A percentile compares a stretch with the other conserved stretches of the same genome.
phyloP scores from a whole-genome alignment of 441 rosid species.

The Croton laevigatus region DNA sequence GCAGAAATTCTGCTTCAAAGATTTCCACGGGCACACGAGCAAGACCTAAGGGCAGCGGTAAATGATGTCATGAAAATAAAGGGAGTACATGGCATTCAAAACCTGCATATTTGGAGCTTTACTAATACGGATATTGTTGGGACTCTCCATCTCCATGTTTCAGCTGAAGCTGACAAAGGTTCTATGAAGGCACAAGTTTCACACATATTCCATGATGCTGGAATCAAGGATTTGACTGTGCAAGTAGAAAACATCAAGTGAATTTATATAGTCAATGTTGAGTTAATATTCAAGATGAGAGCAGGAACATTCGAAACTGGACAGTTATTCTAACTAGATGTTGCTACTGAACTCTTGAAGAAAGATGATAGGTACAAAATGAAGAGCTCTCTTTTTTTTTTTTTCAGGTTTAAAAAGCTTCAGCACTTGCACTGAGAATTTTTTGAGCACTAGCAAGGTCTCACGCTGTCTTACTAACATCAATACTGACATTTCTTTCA shows the following conservation, averaged over 20 bases:
- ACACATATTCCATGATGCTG: slow-evolving; percentile 57
- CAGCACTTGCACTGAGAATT: neutral
- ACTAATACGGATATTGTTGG: slow-evolving; percentile 75
- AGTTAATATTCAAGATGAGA: slow-evolving; percentile 2
- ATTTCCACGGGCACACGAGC: slow-evolving; percentile 73
- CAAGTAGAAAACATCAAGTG: slow-evolving; percentile 57
- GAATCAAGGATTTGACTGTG: slow-evolving; percentile 79
- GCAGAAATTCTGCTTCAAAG: slow-evolving; percentile 85
- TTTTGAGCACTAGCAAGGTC: neutral
- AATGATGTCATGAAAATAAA: slow-evolving; percentile 47
- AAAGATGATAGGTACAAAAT: neutral
- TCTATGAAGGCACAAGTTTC: slow-evolving; percentile 54
- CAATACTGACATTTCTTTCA: neutral
- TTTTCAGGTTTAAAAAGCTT: neutral
- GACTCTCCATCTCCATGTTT: slow-evolving; percentile 67
- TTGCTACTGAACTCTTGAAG: neutral
- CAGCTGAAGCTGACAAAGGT: slow-evolving; percentile 54
- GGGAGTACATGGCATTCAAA: slow-evolving; percentile 64
- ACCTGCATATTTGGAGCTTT: slow-evolving; percentile 82
- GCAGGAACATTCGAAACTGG: slow-evolving; percentile 11
- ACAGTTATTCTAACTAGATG: neutral
- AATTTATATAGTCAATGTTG: slow-evolving; percentile 8
- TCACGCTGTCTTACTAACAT: neutral
- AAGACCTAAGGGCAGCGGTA: slow-evolving; percentile 51
- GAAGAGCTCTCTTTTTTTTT: neutral